Base-by-base conservation (phyloP, 495 filamentous ascomycete species). In the Penicillium pulvis region DNA sequence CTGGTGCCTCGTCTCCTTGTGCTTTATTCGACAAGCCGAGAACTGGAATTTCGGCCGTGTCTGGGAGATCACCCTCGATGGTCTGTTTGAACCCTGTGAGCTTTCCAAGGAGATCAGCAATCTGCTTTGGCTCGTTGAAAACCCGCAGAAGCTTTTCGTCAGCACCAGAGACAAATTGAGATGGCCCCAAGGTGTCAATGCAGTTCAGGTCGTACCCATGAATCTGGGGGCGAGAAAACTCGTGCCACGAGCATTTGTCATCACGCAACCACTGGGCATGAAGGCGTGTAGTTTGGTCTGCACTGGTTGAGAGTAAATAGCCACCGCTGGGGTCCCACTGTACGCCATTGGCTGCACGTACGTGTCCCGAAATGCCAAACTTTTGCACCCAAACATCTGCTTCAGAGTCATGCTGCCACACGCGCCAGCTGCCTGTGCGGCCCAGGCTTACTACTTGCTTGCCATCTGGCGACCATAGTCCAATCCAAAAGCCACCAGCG, bases 171-270 rank as follows among this genome's bases (percentile, higher is more conserved):
- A 99, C 86, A 65, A 98, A 98, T 50, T 84, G 85, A 14, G 84
- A 76, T 26, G 79, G 69, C 5, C 85, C 84, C 24, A 97, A 69
- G 5, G 87, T 83, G 65, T 90, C 88, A 61, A 97, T 85, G 70
- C 93, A 97, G 76, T 98, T 99, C 59, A 99, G 80, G 69, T 97
- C 94, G 67, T 99, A 99, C 36, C 94, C 94, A 76, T 99, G 94
- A 55, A 98, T 98, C 66, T 99, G 94, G 17, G 94, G 95, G 46
- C 94, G 83, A 7, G 93, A 86, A 75, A 98, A 90, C 75, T 98
- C 94, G 73, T 98, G 94, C 95, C 95, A 98, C 31, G 89, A 87
- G 51, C 65, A 61, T 43, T 61, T 57, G 5, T 66, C 71, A 6
- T 74, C 77, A 10, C 79, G 76, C 47, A 83, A 77, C 94, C 94